Base-by-base conservation (phyloP, 495 filamentous ascomycete species). In the Endocarpon pusillum region DNA sequence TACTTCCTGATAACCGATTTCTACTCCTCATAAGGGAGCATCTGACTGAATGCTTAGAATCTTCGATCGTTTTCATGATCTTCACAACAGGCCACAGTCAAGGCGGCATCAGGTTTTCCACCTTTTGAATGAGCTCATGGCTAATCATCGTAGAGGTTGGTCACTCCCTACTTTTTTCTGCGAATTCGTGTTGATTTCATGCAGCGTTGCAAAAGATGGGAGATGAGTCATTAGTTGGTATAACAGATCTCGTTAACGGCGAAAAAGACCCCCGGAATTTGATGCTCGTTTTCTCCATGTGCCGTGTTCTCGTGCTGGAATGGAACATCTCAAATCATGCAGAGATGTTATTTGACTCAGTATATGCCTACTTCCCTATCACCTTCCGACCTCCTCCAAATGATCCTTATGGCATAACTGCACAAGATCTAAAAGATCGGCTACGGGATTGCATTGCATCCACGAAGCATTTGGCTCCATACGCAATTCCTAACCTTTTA, bases 361-460 rank as follows among this genome's bases (percentile, higher is more conserved):
- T 78, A 11, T 83, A 79, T 46, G 78, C 78, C 40, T 83, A 83
- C 50, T 83, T 82, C 46, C 78, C 78, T 0, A 81, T 83, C 35
- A 80, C 78, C 0, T 83, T 81, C 50, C 62, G 68, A 41, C 78
- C 78, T 15, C 78, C 78, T 0, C 77, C 77, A 6, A 73, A 78
- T 37, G 78, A 82, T 44, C 76, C 78, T 3, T 81, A 79, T 28
- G 69, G 73, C 3, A 80, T 83, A 37, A 79, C 77, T 19, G 66
- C 78, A 3, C 75, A 82, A 48, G 69, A 83, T 39, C 49, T 83
- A 30, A 83, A 83, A 40, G 59, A 61, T 25, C 64, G 78, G 15
- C 52, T 83, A n/a, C 64, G 77, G 36, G 68, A 71, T 26, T 83
- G 78, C 43, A 75, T 83, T 39, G 57, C 76, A n/a, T 66, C 76